A percentile compares a stretch with the other conserved stretches of the same genome.
These are phyloP conservation scores for Daldinia concentrica DNA, from an alignment of 495 filamentous ascomycete genomes.

Conservation along the genomic window DNA sequence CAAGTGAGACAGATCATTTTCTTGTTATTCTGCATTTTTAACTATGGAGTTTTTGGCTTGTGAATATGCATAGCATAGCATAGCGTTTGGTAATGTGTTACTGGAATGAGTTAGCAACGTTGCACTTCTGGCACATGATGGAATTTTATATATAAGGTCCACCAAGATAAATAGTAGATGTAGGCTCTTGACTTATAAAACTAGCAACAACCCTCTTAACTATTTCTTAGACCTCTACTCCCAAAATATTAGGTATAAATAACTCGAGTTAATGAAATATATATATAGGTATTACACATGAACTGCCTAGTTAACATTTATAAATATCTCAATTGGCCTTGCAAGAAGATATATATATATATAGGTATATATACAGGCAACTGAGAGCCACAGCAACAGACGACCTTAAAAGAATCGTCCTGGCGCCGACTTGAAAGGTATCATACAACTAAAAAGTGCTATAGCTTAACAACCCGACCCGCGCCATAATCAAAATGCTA, in stretches of 20 bases:
- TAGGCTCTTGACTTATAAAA: not conserved
- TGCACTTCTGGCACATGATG: slow-evolving; percentile 10
- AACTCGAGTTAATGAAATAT: not conserved
- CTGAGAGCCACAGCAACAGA: not conserved
- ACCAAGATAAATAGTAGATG: no score
- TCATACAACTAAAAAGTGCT: slow-evolving; percentile 4
- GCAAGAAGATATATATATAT: not conserved
- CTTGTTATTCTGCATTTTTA: not conserved
- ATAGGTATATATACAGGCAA: not conserved
- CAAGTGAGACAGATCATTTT: slow-evolving; percentile 11
- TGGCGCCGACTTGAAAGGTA: not conserved
- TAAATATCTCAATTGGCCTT: not conserved
- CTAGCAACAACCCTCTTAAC: not conserved
- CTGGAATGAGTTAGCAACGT: slow-evolving; percentile 3
- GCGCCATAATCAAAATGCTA: slow-evolving; percentile 6
- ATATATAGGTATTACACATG: not conserved
- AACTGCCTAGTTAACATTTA: not conserved
- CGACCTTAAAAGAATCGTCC: not conserved
- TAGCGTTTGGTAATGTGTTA: not conserved
- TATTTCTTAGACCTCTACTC: not conserved
- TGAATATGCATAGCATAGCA: not conserved
- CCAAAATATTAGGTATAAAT: not conserved
- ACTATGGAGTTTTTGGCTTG: not conserved
- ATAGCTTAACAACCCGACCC: slow-evolving; percentile 1
- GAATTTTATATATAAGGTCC: not conserved